A percentile compares a stretch with the other conserved stretches of the same genome.
Evolutionary conservation across 1,284 basidiomycete genomes (phyloP).

Genomic region (Bondarzewia mesenterica): DNA sequence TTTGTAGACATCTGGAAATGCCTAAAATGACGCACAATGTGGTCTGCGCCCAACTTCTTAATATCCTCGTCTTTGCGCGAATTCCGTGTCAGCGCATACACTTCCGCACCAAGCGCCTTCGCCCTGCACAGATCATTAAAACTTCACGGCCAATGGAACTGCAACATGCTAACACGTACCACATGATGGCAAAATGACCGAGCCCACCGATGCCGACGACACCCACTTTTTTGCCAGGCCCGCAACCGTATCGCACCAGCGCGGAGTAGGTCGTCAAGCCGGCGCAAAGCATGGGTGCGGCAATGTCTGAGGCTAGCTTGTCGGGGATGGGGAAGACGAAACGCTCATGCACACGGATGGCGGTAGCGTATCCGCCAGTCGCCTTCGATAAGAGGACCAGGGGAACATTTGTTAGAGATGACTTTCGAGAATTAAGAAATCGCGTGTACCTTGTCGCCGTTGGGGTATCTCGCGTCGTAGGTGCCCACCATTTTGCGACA

Average conservation of each 20-base stretch:
- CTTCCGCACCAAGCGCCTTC: constrained; percentile 32
- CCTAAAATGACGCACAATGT: neutral
- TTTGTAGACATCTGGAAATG: neutral
- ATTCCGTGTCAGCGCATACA: constrained; percentile 62
- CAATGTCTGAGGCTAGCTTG: constrained; percentile 42
- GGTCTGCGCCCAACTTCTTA: neutral
- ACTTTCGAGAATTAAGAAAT: neutral
- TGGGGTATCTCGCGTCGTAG: constrained; percentile 37
- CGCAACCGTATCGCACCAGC: constrained; percentile 50
- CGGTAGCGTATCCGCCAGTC: constrained; percentile 59
- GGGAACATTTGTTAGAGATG: too few relatives aligned
- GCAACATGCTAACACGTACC: neutral
- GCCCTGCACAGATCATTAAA: neutral
- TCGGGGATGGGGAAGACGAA: constrained; percentile 70
- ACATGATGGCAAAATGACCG: constrained; percentile 21
- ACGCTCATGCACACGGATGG: constrained; percentile 56
- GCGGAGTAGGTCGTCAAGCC: constrained; percentile 65
- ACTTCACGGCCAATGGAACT: neutral
- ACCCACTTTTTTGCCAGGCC: constrained; percentile 60
- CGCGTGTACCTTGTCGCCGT: constrained; percentile 23
- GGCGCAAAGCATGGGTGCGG: constrained; percentile 49
- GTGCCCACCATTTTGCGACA: constrained; percentile 29
- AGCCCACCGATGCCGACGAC: constrained; percentile 61
- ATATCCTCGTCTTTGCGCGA: constrained; percentile 45
- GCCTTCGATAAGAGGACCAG: too few relatives aligned